phyloP scores from a whole-genome alignment of 2,329 filamentous ascomycete genomes.

The Arthroderma sp. region DNA sequence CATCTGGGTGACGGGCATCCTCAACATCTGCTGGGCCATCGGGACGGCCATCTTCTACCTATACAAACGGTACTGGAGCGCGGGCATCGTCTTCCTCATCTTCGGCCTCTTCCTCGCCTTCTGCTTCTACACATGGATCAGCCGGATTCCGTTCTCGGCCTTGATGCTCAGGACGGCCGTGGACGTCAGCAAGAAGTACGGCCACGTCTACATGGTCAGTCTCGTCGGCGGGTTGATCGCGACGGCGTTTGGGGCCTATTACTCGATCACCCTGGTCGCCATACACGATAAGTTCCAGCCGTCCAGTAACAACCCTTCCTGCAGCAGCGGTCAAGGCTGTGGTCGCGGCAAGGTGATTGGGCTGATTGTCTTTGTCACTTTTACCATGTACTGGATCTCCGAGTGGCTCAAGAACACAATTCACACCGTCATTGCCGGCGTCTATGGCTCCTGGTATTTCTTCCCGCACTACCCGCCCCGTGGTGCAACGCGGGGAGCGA shows the following conservation, averaged over 20 bases:
- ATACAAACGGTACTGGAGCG: constrained; percentile 61
- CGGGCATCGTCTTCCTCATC: constrained; percentile 56
- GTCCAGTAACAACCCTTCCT: constrained; percentile 41
- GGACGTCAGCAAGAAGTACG: constrained; percentile 69
- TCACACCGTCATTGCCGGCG: constrained; percentile 73
- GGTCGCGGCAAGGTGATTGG: constrained; percentile 69
- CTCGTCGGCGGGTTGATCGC: constrained; percentile 68
- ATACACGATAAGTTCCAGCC: constrained; percentile 79
- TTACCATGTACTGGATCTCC: constrained; percentile 86
- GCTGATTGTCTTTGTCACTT: constrained; percentile 73
- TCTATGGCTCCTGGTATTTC: constrained; percentile 93
- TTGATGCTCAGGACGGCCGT: constrained; percentile 80
- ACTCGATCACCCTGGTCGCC: constrained; percentile 70
- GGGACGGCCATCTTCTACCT: constrained; percentile 82
- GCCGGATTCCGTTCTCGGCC: constrained; percentile 78
- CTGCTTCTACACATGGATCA: constrained; percentile 81
- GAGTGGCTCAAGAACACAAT: constrained; percentile 92
- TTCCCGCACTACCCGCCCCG: constrained; percentile 51
- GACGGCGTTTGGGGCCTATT: constrained; percentile 71
- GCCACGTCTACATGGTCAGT: constrained; percentile 77
- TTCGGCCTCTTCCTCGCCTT: constrained; percentile 29
- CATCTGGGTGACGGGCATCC: constrained; percentile 82
- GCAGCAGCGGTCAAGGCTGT: constrained; percentile 47
- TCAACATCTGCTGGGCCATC: constrained; percentile 75
- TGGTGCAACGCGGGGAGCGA: constrained; percentile 69